Evolutionary conservation across 2,329 filamentous ascomycete genomes (phyloP), one percentile per base, ranked within the genome.

Genomic region (Stagonosporopsis cucurbitacearum): DNA sequence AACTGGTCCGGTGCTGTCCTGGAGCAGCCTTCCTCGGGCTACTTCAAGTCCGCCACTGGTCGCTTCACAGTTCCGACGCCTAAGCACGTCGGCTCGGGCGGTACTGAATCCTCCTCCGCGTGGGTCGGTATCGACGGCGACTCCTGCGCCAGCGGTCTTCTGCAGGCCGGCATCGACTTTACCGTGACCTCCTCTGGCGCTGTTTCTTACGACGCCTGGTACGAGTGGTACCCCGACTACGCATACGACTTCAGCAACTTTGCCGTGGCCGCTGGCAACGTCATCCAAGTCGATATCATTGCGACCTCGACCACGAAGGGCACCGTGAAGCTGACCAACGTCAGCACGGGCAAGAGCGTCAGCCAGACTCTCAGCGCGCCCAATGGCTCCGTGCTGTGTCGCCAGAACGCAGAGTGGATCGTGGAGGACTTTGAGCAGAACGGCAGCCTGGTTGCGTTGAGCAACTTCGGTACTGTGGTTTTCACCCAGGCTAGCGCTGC

Each of bases 81-180:
- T 9, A 65, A 75, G 7, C 77, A 79, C 2, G 68, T 66, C 8
- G 75, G 75, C 23, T 69, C 69, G n/a, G 69, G 66, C 26, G 66
- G 52, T 3, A 63, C 75, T 19, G 80, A 82, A 62, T 79, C 80
- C 42, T 81, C 80, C 20, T 80, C 81, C 2, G 83, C 82, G 11
- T 86, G 83, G 84, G 83, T 87, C 8, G 84, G 84, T 22, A 86
- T 87, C 52, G 85, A 87, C 56, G 85, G 85, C 12, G 82, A 86
- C 62, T 84, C 82, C 5, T 86, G 82, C 69, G 68, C 48, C 25
- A 62, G 74, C 2, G 81, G 83, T 7, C 85, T 86, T 49, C 73
- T 86, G 5, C 84, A 86, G 68, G 82, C 83, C 1, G 84, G 84
- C 28, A 72, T 87, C 32, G 84, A 86, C 69, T 84, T 84, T 67